These are phyloP conservation scores for Aspergillus carlsbadensis DNA, from an alignment of 495 filamentous ascomycete species.

Conservation along the genomic window DNA sequence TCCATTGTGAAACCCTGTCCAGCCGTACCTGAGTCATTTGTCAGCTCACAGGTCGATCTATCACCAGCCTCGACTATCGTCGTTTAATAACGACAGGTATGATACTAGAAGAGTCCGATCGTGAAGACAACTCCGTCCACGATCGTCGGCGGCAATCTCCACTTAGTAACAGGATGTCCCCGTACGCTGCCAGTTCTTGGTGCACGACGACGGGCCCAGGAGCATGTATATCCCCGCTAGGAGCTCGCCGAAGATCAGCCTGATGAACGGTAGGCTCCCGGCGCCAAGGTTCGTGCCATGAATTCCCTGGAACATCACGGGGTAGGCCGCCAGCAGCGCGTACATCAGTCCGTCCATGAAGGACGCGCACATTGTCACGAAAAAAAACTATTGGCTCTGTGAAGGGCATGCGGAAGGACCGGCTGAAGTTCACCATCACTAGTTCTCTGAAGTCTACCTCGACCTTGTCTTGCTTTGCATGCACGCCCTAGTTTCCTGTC, in stretches of 20 bases:
- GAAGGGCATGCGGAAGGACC: constrained; percentile 47
- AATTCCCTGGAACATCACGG: constrained; percentile 39
- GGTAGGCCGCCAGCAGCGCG: constrained; percentile 39
- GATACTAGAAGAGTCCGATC: constrained; percentile 53
- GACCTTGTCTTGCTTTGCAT: constrained; percentile 49
- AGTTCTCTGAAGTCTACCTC: constrained; percentile 43
- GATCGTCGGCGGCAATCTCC: constrained; percentile 45
- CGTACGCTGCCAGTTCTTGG: constrained; percentile 32
- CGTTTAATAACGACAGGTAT: not conserved
- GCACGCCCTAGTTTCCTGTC: constrained; percentile 49
- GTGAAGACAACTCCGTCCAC: constrained; percentile 50
- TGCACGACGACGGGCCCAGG: constrained; percentile 27
- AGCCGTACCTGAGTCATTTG: constrained; percentile 32
- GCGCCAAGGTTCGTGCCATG: constrained; percentile 40
- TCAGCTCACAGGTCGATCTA: not conserved
- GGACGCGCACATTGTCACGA: constrained; percentile 47
- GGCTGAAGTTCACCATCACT: constrained; percentile 40
- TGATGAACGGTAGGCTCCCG: constrained; percentile 40
- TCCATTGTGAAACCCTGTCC: constrained; percentile 35
- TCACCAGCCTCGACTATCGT: not conserved
- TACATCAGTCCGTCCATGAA: constrained; percentile 49
- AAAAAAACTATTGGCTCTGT: constrained; percentile 37
- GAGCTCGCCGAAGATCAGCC: constrained; percentile 39
- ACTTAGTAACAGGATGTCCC: constrained; percentile 38
- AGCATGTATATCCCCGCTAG: constrained; percentile 30